Conservation (phyloP, 495 filamentous ascomycete genomes). For the Annulohypoxylon stygium region DNA sequence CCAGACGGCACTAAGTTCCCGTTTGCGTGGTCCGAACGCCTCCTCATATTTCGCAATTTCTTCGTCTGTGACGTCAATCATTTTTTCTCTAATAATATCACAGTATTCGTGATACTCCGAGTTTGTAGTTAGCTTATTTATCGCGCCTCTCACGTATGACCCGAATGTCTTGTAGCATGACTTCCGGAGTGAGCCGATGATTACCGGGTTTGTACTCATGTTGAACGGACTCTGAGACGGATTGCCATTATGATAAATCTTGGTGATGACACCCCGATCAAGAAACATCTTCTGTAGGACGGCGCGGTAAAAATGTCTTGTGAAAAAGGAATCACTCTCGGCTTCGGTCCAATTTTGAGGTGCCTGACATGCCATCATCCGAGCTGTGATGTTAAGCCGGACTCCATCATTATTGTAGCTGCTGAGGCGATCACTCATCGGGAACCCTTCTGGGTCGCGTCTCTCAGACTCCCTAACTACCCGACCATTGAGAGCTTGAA, state of each 20-base stretch:
- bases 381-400: conserved; percentile 91
- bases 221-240: conserved; percentile 63
- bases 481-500: conserved; percentile 69
- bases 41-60: conserved; percentile 78
- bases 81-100: conserved; percentile 68
- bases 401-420: conserved; percentile 73
- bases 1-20: conserved; percentile 89
- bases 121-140: conserved; percentile 77
- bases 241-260: conserved; percentile 61
- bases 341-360: conserved; percentile 87
- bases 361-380: conserved; percentile 97
- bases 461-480: conserved; percentile 65
- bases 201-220: conserved; percentile 75
- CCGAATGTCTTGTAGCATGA: conserved; percentile 80
- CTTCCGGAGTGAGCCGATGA: conserved; percentile 88
- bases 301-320: conserved; percentile 91
- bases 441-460: conserved; percentile 90
- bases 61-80: conserved; percentile 75
- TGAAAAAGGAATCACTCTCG: conserved; percentile 90
- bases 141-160: conserved; percentile 83
- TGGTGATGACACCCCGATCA: conserved; percentile 78
- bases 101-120: conserved; percentile 65
- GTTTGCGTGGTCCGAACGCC: conserved; percentile 73
- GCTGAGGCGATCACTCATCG: conserved; percentile 83
- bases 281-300: conserved; percentile 91